A percentile compares a stretch with the other conserved stretches of the same genome.
These are phyloP conservation scores for Fusarium sp. DNA, from an alignment of 2,329 filamentous ascomycete genomes.

Conservation along the genomic window DNA sequence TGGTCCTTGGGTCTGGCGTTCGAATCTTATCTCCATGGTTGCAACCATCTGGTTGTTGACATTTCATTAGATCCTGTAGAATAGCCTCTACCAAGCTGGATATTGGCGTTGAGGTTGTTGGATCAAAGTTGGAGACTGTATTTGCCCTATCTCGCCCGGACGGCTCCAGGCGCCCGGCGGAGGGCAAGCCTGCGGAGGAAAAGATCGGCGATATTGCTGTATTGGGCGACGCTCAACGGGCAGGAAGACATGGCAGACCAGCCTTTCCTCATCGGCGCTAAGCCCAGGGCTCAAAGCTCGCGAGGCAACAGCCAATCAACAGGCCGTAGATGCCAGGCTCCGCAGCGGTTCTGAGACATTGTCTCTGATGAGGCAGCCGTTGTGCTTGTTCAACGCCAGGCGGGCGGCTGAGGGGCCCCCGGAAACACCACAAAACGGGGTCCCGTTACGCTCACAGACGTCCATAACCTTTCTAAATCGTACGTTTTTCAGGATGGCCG, in stretches of 20 bases:
- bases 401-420: constrained; percentile 22
- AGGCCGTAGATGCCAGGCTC: constrained; percentile 6
- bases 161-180: neutral
- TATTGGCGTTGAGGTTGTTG: neutral
- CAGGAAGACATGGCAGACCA: constrained; percentile 7
- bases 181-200: constrained; percentile 9
- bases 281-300: constrained; percentile 22
- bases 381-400: constrained; percentile 29
- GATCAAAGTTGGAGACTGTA: neutral
- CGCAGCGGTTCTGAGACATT: constrained; percentile 30
- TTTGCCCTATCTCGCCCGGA: neutral
- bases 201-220: constrained; percentile 19
- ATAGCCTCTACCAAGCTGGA: neutral
- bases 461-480: constrained; percentile 22
- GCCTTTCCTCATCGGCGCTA: constrained; percentile 31
- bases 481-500: constrained; percentile 26
- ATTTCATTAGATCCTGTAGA: neutral
- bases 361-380: constrained; percentile 38
- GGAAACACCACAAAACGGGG: constrained; percentile 22
- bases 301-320: constrained; percentile 27
- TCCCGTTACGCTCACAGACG: constrained; percentile 15
- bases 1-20: constrained; percentile 10
- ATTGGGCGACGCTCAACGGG: constrained; percentile 8
- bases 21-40: constrained; percentile 6
- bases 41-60: neutral